A percentile compares a stretch with the other conserved stretches of the same genome.
phyloP scores from a whole-genome alignment of 1,284 basidiomycete genomes.

The Austroboletus novae-zelandiae region DNA sequence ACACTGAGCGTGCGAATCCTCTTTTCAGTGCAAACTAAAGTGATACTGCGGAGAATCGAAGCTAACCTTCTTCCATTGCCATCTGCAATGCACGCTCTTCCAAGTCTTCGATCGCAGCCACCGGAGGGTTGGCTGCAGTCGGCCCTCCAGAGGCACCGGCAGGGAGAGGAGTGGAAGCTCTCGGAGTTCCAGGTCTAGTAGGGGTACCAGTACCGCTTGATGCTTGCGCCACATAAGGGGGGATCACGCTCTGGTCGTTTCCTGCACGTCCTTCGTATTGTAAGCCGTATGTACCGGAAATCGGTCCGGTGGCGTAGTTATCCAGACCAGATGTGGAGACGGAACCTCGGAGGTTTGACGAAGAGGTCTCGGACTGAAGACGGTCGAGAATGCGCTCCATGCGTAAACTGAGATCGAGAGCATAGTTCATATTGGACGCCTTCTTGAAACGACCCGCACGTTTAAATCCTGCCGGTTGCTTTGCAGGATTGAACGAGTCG shows the following conservation, averaged over 20 bases:
- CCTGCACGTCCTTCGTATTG: slow-evolving; percentile 30
- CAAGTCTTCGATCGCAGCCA: slow-evolving; percentile 48
- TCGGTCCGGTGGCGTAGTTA: slow-evolving; percentile 13
- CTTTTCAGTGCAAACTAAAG: neutral
- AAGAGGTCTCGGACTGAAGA: slow-evolving; percentile 32
- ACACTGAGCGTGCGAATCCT: slow-evolving; percentile 31
- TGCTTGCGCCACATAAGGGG: slow-evolving; percentile 13
- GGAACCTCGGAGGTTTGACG: slow-evolving; percentile 23
- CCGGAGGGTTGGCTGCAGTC: slow-evolving; percentile 10
- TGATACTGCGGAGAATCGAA: neutral
- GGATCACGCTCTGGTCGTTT: slow-evolving; percentile 24
- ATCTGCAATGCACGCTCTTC: slow-evolving; percentile 67
- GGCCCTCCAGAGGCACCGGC: slow-evolving; percentile 7
- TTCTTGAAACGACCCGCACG: slow-evolving; percentile 92
- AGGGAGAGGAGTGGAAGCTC: slow-evolving; percentile 13
- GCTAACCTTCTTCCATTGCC: slow-evolving; percentile 60
- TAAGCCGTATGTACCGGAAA: slow-evolving; percentile 26
- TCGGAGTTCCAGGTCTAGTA: slow-evolving; percentile 22
- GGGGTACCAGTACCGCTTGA: slow-evolving; percentile 24
- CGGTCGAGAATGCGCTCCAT: slow-evolving; percentile 49
- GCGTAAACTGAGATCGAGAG: slow-evolving; percentile 65
- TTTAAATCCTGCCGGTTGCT: slow-evolving; percentile 50
- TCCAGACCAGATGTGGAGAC: slow-evolving; percentile 22
- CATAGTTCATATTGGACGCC: slow-evolving; percentile 89
- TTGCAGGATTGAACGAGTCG: neutral